Conservation (phyloP, 2,329 filamentous ascomycete genomes). For the Scedosporium apiospermum region DNA sequence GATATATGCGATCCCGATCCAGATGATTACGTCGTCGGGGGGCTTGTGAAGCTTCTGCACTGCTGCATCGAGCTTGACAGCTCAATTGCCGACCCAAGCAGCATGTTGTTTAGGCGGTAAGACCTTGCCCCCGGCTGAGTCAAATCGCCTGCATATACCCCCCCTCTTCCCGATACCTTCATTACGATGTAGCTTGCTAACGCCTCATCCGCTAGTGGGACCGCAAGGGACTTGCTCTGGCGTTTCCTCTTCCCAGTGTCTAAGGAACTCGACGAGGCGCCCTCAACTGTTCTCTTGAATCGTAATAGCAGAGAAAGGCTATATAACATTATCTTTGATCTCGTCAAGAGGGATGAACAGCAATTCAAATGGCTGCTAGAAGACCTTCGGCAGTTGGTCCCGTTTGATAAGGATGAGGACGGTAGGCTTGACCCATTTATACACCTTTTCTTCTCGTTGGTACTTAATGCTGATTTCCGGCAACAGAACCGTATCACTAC, state of each 20-base stretch:
- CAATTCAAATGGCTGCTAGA: constrained; percentile 44
- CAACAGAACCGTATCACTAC: constrained; percentile 45
- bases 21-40: constrained; percentile 21
- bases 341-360: constrained; percentile 41
- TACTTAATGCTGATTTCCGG: neutral
- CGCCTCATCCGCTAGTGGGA: neutral
- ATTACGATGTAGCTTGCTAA: neutral
- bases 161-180: too few species aligned
- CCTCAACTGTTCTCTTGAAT: constrained; percentile 38
- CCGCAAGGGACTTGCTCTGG: constrained; percentile 41
- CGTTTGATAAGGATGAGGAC: constrained; percentile 27
- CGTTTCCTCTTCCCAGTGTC: constrained; percentile 56
- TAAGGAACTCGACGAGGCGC: constrained; percentile 18
- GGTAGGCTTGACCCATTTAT: constrained; percentile 14
- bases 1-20: constrained; percentile 2
- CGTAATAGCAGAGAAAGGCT: constrained; percentile 46
- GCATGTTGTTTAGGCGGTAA: neutral
- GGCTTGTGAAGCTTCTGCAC: constrained; percentile 24
- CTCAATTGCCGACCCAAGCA: neutral
- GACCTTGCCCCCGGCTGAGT: neutral
- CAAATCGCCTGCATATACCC: too few species aligned
- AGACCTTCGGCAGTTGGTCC: constrained; percentile 24
- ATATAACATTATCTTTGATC: constrained; percentile 47
- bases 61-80: constrained; percentile 14
- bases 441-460: neutral